Evolutionary conservation across 108 stramenopile species (phyloP).

Genomic region (Aurantiochytrium sp.): DNA sequence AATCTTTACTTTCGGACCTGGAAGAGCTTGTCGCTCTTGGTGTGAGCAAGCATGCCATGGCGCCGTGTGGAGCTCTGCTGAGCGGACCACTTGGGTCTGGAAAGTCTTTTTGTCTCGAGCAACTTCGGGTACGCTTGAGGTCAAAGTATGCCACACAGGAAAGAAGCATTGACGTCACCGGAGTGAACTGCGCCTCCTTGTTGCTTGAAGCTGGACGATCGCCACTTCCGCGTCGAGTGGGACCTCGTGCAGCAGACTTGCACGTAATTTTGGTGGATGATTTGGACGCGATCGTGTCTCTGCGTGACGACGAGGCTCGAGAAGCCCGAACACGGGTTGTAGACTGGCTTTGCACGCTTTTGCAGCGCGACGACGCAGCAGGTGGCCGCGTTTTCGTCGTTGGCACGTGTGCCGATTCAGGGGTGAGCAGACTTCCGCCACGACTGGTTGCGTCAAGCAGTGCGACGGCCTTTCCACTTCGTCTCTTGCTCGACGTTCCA

Average conservation of each 20-base stretch:
- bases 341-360: background rate
- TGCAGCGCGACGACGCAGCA: background rate
- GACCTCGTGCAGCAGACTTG: background rate
- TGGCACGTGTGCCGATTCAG: background rate
- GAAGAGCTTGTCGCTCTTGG: background rate
- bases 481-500: background rate
- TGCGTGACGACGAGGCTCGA: background rate
- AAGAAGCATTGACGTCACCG: background rate
- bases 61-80: background rate
- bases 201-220: background rate
- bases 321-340: background rate
- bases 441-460: background rate
- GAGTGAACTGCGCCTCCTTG: background rate
- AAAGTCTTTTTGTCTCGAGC: background rate
- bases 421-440: background rate
- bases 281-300: background rate
- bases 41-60: background rate
- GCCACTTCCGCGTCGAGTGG: background rate
- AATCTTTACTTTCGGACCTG: background rate
- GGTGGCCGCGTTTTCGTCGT: background rate
- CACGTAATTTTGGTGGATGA: background rate
- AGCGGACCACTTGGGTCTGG: background rate
- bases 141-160: background rate
- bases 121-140: background rate
- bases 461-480: background rate